These are phyloP conservation scores for Neurospora cerealis DNA, from an alignment of 495 filamentous ascomycete species.

Conservation along the genomic window DNA sequence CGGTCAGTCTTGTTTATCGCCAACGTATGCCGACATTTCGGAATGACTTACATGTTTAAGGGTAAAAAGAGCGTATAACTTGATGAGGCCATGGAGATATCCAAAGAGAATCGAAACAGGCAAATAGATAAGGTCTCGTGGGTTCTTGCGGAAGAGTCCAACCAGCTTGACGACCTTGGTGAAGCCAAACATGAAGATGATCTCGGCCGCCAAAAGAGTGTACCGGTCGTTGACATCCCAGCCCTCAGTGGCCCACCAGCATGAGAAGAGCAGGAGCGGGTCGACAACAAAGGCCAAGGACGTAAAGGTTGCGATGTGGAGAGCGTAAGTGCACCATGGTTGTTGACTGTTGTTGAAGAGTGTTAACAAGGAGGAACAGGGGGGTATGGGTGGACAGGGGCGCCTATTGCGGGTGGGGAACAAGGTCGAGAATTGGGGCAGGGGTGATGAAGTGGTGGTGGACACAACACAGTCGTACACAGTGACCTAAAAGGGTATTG, in stretches of 20 bases:
- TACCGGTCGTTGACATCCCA: slow-evolving; percentile 31
- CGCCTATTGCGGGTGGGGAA: background rate
- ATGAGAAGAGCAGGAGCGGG: slow-evolving; percentile 47
- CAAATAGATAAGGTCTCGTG: slow-evolving; percentile 55
- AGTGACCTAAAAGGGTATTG: background rate
- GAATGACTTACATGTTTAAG: slow-evolving; percentile 51
- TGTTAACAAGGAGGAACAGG: background rate
- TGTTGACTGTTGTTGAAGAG: slow-evolving; percentile 41
- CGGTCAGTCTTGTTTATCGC: slow-evolving; percentile 9
- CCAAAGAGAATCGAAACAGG: slow-evolving; percentile 70
- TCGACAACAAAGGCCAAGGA: slow-evolving; percentile 60
- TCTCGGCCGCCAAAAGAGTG: slow-evolving; percentile 40
- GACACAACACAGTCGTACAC: background rate
- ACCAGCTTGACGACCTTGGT: slow-evolving; percentile 71
- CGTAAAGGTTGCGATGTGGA: slow-evolving; percentile 64
- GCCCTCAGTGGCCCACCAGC: slow-evolving; percentile 38
- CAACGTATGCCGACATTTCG: background rate
- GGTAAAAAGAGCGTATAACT: slow-evolving; percentile 63
- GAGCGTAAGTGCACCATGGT: slow-evolving; percentile 66
- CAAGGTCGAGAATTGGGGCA: background rate
- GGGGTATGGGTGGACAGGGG: background rate
- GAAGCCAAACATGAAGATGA: slow-evolving; percentile 41
- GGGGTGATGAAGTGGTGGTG: background rate
- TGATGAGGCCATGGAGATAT: slow-evolving; percentile 68
- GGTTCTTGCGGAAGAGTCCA: slow-evolving; percentile 62